phyloP scores from a whole-genome alignment of 2,329 filamentous ascomycete species.

The Elsinoe perseae region DNA sequence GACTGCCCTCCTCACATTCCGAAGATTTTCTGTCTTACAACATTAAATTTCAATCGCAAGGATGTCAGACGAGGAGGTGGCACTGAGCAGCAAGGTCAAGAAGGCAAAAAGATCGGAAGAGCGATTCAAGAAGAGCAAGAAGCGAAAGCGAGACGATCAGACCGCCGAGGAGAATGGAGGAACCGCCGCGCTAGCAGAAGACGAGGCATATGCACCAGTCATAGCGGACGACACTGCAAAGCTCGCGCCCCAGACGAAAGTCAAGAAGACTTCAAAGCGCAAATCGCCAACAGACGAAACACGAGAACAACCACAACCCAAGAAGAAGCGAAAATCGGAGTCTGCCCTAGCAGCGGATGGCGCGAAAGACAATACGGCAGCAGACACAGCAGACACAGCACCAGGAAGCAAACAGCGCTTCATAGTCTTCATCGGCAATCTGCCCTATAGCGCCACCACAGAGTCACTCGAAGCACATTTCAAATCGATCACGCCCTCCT shows the following conservation, averaged over 20 bases:
- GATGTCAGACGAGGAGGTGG: slow-evolving; percentile 40
- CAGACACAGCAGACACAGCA: slow-evolving; percentile 18
- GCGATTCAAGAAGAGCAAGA: slow-evolving; percentile 29
- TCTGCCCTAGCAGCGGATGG: slow-evolving; percentile 8
- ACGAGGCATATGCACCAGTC: slow-evolving; percentile 23
- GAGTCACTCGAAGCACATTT: slow-evolving; percentile 68
- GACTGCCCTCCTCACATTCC: not conserved
- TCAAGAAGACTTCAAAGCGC: slow-evolving; percentile 9
- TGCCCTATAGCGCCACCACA: slow-evolving; percentile 73
- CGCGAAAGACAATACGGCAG: slow-evolving; percentile 9
- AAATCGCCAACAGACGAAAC: slow-evolving; percentile 19
- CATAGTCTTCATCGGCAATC: slow-evolving; percentile 80
- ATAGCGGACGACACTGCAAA: slow-evolving; percentile 16
- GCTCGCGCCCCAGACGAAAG: slow-evolving; percentile 9
- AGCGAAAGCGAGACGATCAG: slow-evolving; percentile 24
- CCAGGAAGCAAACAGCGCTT: slow-evolving; percentile 50
- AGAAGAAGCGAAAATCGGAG: slow-evolving; percentile 15
- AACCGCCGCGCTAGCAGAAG: slow-evolving; percentile 21
- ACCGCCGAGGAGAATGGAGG: slow-evolving; percentile 21
- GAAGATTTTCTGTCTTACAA: not conserved
- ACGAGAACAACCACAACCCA: slow-evolving; percentile 19
- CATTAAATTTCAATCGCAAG: not conserved
- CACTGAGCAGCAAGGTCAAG: slow-evolving; percentile 28
- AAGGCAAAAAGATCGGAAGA: slow-evolving; percentile 31
- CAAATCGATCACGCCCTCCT: slow-evolving; percentile 60